Evolutionary conservation across 768 basidiomycete genomes (phyloP), one percentile per base, ranked within the genome.

Genomic region (Psilocybe cyanescens): DNA sequence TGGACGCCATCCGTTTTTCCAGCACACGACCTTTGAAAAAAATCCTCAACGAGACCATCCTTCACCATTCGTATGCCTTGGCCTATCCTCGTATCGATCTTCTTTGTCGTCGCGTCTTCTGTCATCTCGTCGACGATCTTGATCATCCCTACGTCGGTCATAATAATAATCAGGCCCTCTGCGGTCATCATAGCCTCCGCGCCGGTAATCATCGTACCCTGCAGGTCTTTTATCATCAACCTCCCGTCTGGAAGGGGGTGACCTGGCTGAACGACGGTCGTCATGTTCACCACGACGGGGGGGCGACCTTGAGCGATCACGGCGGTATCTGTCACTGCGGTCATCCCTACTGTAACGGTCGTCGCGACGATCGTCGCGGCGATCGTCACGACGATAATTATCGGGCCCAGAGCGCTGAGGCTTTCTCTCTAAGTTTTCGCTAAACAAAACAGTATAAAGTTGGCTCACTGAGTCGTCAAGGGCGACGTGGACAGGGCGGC

Each of bases 191-290:
- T 87, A 86, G 71, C 86, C 87, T 71, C 89, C 90, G 78, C 92
- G 88, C 76, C 92, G 88, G 77, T 86, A 82, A 85, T 92, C 89
- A 86, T 93, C 92, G 87, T 92, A 91, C 87, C 90, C 91, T 88
- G 90, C 89, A 87, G 90, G 85, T 84, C 89, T 89, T 85, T 83
- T 87, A 78, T 92, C 90, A 81, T 92, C 90, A 78, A 80, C 79
- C 70, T 92, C 90, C 83, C 91, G 90, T 83, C 81, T 84, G 61
- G 86, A 83, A 67, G 90, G 88, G 73, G 91, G 88, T 80, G 90
- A 91, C 84, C 91, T 89, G 81, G 87, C 79, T 70, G 68, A 70
- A 66, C 88, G 89, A 82, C 90, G 88, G 77, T 90, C 90, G 69
- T 91, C 91, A 61, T 83, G 76, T 64, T 87, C 87, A 61, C 85